Conservation (phyloP, 2,329 filamentous ascomycete genomes). For the Epichloe sibirici region DNA sequence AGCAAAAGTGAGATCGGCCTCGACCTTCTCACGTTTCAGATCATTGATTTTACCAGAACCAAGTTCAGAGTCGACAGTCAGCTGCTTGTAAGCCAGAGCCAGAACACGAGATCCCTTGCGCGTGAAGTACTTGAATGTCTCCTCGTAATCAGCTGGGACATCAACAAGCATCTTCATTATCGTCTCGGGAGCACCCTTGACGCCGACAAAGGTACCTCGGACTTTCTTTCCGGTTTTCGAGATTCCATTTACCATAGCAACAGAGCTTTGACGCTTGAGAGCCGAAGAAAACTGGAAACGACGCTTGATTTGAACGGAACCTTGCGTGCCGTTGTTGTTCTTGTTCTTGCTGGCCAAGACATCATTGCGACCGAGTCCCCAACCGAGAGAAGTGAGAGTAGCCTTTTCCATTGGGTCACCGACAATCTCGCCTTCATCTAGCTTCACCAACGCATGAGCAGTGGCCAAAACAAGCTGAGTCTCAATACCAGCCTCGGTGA, state of each 20-base stretch:
- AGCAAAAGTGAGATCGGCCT: conserved; percentile 74
- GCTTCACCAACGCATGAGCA: conserved; percentile 86
- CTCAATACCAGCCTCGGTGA: conserved; percentile 59
- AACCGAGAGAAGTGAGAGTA: conserved; percentile 77
- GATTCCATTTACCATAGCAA: conserved; percentile 71
- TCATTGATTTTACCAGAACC: conserved; percentile 81
- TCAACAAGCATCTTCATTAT: conserved; percentile 85
- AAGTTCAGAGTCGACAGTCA: conserved; percentile 70
- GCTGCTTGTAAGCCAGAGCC: conserved; percentile 85
- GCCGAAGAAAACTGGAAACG: conserved; percentile 97
- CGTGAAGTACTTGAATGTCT: conserved; percentile 97
- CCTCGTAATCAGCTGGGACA: conserved; percentile 80
- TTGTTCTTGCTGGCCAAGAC: conserved; percentile 52
- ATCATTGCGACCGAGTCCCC: conserved; percentile 86
- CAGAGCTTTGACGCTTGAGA: conserved; percentile 88
- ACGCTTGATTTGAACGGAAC: conserved; percentile 86
- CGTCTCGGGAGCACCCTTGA: conserved; percentile 95
- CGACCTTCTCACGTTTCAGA: conserved; percentile 84
- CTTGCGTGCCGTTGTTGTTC: conserved; percentile 27
- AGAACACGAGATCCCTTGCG: conserved; percentile 90
- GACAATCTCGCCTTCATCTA: conserved; percentile 94
- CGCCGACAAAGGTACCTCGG: conserved; percentile 80
- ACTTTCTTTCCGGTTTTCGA: conserved; percentile 61
- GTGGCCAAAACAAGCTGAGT: conserved; percentile 90
- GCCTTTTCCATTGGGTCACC: conserved; percentile 99